Conservation (phyloP, 1,139 yeast genomes). For the Wickerhamiella pararugosa region DNA sequence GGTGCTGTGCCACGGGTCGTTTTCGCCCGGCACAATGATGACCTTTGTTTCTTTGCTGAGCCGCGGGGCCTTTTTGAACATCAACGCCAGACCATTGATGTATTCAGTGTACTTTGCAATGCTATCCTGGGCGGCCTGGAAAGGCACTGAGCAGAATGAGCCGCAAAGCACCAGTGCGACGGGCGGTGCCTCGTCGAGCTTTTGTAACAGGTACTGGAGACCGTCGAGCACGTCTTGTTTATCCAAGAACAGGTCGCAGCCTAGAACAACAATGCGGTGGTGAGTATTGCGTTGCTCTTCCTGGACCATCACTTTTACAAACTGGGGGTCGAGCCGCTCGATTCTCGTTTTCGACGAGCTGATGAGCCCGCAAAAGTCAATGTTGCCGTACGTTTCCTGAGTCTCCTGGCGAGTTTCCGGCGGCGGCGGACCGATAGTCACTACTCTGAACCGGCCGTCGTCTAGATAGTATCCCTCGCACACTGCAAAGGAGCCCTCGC, state of each 20-base stretch:
- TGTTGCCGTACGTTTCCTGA: constrained; percentile 55
- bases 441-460: constrained; percentile 51
- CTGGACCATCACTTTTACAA: constrained; percentile 38
- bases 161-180: constrained; percentile 48
- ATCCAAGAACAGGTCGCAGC: constrained; percentile 60
- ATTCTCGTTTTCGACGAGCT: constrained; percentile 25
- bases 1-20: constrained; percentile 86
- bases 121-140: constrained; percentile 32
- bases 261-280: constrained; percentile 53
- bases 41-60: constrained; percentile 25
- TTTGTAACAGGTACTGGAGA: constrained; percentile 40
- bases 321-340: constrained; percentile 42
- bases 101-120: constrained; percentile 46
- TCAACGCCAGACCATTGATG: constrained; percentile 55
- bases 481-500: constrained; percentile 65
- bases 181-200: constrained; percentile 37
- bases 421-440: constrained; percentile 75
- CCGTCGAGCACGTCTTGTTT: constrained; percentile 43
- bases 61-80: constrained; percentile 36
- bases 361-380: constrained; percentile 67
- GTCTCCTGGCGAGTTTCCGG: constrained; percentile 59
- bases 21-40: constrained; percentile 69
- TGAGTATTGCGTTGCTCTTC: constrained; percentile 42
- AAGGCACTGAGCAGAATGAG: constrained; percentile 56
- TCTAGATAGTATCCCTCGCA: constrained; percentile 71